These are phyloP conservation scores for Geranium incanum DNA, from an alignment of 441 rosid genomes.

Conservation along the genomic window DNA sequence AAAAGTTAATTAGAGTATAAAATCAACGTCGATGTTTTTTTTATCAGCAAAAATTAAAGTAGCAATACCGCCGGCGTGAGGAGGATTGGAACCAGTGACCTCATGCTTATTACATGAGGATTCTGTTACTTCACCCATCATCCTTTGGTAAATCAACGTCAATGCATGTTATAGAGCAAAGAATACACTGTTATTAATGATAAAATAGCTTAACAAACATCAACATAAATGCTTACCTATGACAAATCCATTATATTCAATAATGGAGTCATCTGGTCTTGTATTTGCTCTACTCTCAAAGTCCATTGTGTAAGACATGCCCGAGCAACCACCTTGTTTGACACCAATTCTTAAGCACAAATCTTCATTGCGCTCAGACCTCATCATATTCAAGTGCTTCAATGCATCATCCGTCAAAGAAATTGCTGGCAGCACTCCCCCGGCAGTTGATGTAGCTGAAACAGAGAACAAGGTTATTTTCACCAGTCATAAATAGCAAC, in stretches of 20 bases:
- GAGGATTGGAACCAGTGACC: no score
- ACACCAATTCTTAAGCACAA: constrained; percentile 91
- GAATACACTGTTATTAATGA: not conserved
- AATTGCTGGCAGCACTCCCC: constrained; percentile 62
- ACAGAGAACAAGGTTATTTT: constrained; percentile 1
- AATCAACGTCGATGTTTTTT: no score
- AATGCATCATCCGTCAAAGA: constrained; percentile 64
- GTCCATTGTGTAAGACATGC: constrained; percentile 96
- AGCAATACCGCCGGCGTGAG: no score
- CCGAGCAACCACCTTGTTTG: constrained; percentile 89
- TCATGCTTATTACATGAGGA: no score
- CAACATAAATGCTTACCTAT: constrained; percentile 46
- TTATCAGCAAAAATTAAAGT: no score
- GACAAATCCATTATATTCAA: constrained; percentile 64
- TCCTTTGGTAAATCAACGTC: not conserved
- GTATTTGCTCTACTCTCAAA: constrained; percentile 62
- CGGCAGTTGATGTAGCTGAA: constrained; percentile 39
- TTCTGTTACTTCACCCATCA: no score
- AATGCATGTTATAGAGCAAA: not conserved
- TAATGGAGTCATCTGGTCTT: constrained; percentile 73
- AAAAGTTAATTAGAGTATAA: no score
- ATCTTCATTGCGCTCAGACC: constrained; percentile 58
- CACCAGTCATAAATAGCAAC: not conserved
- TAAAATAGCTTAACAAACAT: not conserved
- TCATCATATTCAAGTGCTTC: constrained; percentile 77